A percentile compares a stretch with the other conserved stretches of the same genome.
Evolutionary conservation across 2,329 filamentous ascomycete species (phyloP).

Genomic region (Alternaria panax): DNA sequence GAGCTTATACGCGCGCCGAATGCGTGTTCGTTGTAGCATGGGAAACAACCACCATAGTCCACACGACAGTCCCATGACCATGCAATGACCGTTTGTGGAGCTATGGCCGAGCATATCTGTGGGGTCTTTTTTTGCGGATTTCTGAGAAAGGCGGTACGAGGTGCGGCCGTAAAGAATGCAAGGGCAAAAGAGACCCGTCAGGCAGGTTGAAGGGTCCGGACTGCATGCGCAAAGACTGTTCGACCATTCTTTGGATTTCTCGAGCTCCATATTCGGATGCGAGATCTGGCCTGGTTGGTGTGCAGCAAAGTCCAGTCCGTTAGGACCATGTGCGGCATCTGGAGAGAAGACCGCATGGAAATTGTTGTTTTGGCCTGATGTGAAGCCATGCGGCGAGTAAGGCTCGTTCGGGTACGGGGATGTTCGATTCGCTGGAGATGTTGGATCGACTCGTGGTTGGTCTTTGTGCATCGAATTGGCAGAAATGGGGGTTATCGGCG

Average conservation of each 20-base stretch:
- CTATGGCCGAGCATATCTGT: constrained; percentile 50
- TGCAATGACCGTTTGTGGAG: constrained; percentile 51
- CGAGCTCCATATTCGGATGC: constrained; percentile 51
- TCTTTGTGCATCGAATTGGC: constrained; percentile 22
- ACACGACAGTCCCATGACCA: constrained; percentile 47
- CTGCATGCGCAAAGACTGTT: constrained; percentile 45
- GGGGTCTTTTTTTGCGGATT: constrained; percentile 49
- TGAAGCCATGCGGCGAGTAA: constrained; percentile 46
- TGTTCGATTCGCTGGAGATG: constrained; percentile 17
- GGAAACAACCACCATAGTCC: constrained; percentile 51
- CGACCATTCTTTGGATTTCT: constrained; percentile 37
- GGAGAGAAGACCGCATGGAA: constrained; percentile 48
- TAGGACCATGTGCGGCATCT: constrained; percentile 48
- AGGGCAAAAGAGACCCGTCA: constrained; percentile 53
- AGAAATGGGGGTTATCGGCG: constrained; percentile 40
- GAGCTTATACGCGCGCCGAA: constrained; percentile 56
- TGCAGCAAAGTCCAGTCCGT: constrained; percentile 44
- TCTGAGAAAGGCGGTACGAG: constrained; percentile 52
- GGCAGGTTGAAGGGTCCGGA: constrained; percentile 47
- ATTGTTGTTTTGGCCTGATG: constrained; percentile 28
- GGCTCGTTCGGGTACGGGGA: constrained; percentile 33
- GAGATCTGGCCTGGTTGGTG: constrained; percentile 53
- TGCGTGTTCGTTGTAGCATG: constrained; percentile 46
- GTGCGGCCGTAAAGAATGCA: constrained; percentile 56
- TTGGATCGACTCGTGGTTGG: constrained; percentile 3